Percentiles rank a stretch among this genome's conserved stretches.
Evolutionary conservation across 2,329 filamentous ascomycete genomes (phyloP).

Genomic region (Pezicula radicicola): DNA sequence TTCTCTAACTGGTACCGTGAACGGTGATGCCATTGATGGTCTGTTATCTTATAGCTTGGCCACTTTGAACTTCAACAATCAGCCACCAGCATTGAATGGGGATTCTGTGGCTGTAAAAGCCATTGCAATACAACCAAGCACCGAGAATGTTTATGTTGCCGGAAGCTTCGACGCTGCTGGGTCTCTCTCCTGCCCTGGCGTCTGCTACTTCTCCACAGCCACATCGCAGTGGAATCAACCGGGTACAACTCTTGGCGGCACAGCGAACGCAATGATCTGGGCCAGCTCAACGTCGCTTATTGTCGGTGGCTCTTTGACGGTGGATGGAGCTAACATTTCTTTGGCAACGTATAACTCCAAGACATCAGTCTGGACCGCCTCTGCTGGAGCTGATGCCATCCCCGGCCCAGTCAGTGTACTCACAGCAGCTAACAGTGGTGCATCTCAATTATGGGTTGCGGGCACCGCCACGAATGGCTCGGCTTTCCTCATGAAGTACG

Average conservation of each 20-base stretch:
- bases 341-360: constrained; percentile 73
- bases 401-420: constrained; percentile 80
- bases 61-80: constrained; percentile 59
- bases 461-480: constrained; percentile 68
- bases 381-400: constrained; percentile 60
- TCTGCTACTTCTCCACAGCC: constrained; percentile 76
- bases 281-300: constrained; percentile 67
- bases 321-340: constrained; percentile 62
- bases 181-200: constrained; percentile 73
- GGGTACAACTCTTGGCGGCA: constrained; percentile 68
- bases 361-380: constrained; percentile 61
- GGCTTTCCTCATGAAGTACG: constrained; percentile 78
- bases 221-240: constrained; percentile 77
- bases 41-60: constrained; percentile 77
- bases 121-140: constrained; percentile 69
- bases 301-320: constrained; percentile 71
- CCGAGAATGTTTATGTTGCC: constrained; percentile 77
- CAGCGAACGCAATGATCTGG: constrained; percentile 74
- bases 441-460: constrained; percentile 76
- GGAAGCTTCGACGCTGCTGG: constrained; percentile 84
- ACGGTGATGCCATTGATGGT: constrained; percentile 62
- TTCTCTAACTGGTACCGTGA: constrained; percentile 67
- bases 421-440: constrained; percentile 68
- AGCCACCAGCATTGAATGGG: constrained; percentile 75
- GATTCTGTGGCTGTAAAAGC: constrained; percentile 69